Evolutionary conservation across 2,329 filamentous ascomycete genomes (phyloP).

Genomic region (Trichoderma aggressivum): DNA sequence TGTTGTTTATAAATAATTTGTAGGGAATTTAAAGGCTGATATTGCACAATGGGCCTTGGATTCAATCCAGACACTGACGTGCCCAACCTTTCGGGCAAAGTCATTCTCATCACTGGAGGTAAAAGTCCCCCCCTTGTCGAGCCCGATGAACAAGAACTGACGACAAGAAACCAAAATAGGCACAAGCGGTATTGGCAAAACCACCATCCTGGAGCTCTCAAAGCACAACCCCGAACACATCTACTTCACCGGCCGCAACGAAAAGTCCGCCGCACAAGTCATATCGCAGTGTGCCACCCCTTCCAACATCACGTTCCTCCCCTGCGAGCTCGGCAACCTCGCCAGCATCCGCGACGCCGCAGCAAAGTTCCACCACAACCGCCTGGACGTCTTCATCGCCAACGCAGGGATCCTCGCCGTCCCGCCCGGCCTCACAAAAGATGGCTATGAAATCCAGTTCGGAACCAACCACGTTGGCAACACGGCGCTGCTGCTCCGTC

Average conservation of each 20-base stretch:
- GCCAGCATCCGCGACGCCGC: conserved; percentile 39
- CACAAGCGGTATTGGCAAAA: conserved; percentile 63
- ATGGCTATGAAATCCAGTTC: conserved; percentile 50
- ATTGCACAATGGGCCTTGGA: neutral
- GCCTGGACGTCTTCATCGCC: conserved; percentile 44
- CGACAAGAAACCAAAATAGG: conserved; percentile 45
- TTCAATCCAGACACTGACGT: conserved; percentile 35
- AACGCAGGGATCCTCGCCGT: conserved; percentile 46
- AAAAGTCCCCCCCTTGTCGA: neutral
- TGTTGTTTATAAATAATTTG: too few species aligned
- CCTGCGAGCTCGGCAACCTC: conserved; percentile 1
- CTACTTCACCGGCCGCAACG: conserved; percentile 36
- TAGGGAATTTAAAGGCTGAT: too few species aligned
- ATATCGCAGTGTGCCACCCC: conserved; percentile 34
- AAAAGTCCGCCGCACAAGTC: conserved; percentile 23
- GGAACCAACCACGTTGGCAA: conserved; percentile 50
- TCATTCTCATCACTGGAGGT: conserved; percentile 76
- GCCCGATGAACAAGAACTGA: neutral
- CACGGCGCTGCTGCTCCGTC: conserved; percentile 41
- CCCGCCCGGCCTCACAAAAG: conserved; percentile 35
- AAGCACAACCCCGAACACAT: conserved; percentile 24
- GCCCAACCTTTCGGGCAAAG: conserved; percentile 68
- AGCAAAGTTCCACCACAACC: conserved; percentile 33
- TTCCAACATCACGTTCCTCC: conserved; percentile 43
- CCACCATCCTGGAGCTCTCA: conserved; percentile 23